phyloP scores from a whole-genome alignment of 257 asterid genomes.

The Echites panduratus region DNA sequence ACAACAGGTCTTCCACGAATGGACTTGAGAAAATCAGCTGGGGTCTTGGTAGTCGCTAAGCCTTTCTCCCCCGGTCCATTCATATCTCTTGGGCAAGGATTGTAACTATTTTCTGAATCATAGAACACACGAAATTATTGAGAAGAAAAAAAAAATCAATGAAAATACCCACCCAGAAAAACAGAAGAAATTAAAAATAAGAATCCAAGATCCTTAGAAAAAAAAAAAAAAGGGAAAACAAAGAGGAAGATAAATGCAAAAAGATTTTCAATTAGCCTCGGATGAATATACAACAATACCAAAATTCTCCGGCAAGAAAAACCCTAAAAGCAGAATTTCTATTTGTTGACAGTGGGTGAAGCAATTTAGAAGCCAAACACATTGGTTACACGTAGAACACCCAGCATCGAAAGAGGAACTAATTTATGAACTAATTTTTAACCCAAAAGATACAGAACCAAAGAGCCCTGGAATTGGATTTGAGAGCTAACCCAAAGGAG shows the following conservation, averaged over 20 bases:
- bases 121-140: not conserved
- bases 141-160: not conserved
- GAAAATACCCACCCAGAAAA: not conserved
- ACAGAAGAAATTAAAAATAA: not conserved
- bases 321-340: too few relatives aligned
- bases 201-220: not conserved
- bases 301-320: too few relatives aligned
- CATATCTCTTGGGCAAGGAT: slow-evolving; percentile 33
- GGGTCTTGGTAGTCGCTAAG: slow-evolving; percentile 67
- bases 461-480: not conserved
- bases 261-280: too few relatives aligned
- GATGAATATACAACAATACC: too few relatives aligned
- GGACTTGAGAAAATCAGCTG: slow-evolving; percentile 90
- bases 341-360: not conserved
- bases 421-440: not conserved
- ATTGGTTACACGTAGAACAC: not conserved
- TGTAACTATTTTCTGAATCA: slow-evolving; percentile 7
- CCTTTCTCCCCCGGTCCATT: slow-evolving; percentile 65
- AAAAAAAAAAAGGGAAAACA: too few relatives aligned
- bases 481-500: not conserved
- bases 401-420: not conserved
- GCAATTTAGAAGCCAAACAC: not conserved
- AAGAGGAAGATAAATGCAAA: not conserved
- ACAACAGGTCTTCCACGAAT: slow-evolving; percentile 98
- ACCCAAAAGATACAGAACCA: not conserved